These are phyloP conservation scores for Aspergillus sp. DNA, from an alignment of 2,329 filamentous ascomycete genomes.

Conservation along the genomic window DNA sequence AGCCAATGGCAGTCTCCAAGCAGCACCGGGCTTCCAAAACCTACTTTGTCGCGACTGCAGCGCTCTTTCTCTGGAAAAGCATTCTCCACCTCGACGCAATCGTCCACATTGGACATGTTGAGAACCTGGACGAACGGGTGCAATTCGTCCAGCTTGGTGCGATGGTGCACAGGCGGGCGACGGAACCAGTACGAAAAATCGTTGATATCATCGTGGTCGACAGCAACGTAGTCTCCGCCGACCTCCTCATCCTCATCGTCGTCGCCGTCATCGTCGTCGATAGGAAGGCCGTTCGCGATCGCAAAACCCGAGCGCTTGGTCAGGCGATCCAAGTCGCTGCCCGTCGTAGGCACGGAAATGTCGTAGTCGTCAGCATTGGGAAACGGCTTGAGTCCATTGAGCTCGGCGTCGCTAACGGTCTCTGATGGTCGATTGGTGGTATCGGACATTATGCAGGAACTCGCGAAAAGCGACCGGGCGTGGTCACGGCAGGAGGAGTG, in stretches of 20 bases:
- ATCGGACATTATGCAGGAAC: conserved; percentile 19
- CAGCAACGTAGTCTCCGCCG: conserved; percentile 34
- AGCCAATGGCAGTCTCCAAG: neutral
- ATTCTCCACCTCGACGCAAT: conserved; percentile 50
- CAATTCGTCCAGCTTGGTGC: conserved; percentile 46
- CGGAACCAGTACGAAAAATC: conserved; percentile 35
- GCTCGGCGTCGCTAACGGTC: conserved; percentile 16
- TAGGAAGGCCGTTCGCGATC: conserved; percentile 21
- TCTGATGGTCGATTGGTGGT: conserved; percentile 19
- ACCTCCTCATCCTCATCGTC: conserved; percentile 25
- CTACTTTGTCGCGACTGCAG: conserved; percentile 52
- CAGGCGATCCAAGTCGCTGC: conserved; percentile 20
- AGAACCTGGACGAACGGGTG: conserved; percentile 68
- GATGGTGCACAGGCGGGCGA: conserved; percentile 27
- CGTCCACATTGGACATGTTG: conserved; percentile 42
- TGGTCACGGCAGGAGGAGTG: too few species aligned
- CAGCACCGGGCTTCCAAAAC: too few species aligned
- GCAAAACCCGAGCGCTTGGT: conserved; percentile 18
- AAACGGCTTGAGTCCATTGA: conserved; percentile 19
- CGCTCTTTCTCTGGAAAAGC: conserved; percentile 52
- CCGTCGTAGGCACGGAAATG: conserved; percentile 17
- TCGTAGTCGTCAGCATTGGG: conserved; percentile 19
- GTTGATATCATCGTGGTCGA: conserved; percentile 32
- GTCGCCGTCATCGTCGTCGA: conserved; percentile 19
- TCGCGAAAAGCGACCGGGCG: too few species aligned